Conservation (phyloP, 768 basidiomycete species). For the Podaxis carcinomalis region DNA sequence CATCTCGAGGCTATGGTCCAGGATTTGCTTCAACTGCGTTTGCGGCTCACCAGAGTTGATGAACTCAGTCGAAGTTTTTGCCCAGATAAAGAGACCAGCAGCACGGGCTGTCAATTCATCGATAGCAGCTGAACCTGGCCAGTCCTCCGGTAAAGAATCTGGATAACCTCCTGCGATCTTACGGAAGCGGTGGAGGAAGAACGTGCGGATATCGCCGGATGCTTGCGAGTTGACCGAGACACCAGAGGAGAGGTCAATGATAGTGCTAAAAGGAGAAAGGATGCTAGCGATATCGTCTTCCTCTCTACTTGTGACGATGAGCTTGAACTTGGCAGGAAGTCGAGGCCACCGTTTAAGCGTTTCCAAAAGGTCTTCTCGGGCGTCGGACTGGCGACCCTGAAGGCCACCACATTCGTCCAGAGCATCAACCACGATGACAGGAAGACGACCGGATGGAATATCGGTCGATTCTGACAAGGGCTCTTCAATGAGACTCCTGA, state of each 20-base stretch:
- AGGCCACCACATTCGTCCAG: conserved; percentile 25
- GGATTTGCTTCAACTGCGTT: conserved; percentile 11
- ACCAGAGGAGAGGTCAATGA: conserved; percentile 17
- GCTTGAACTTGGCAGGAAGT: conserved; percentile 18
- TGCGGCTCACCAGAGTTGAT: conserved; percentile 16
- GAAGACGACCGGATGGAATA: conserved; percentile 5
- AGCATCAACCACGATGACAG: conserved; percentile 26
- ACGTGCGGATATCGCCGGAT: conserved; percentile 20
- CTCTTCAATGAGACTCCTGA: conserved; percentile 17
- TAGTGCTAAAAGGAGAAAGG: conserved; percentile 13
- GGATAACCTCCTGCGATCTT: conserved; percentile 15
- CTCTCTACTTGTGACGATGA: conserved; percentile 22
- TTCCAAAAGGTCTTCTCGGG: conserved; percentile 18
- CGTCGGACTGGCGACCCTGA: conserved; percentile 8
- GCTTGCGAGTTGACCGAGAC: conserved; percentile 12
- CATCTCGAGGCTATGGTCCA: conserved; percentile 10
- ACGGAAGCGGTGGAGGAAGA: conserved; percentile 14
- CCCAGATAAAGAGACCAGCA: conserved; percentile 27
- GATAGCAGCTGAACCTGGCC: conserved; percentile 16
- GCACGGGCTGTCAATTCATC: conserved; percentile 20
- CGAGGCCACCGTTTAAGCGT: conserved; percentile 18
- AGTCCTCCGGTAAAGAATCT: conserved; percentile 11
- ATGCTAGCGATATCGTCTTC: conserved; percentile 14
- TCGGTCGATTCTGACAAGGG: conserved; percentile 12
- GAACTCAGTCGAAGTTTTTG: conserved; percentile 18